Conservation (phyloP, 1,139 yeast genomes). For the Candida sp. region DNA sequence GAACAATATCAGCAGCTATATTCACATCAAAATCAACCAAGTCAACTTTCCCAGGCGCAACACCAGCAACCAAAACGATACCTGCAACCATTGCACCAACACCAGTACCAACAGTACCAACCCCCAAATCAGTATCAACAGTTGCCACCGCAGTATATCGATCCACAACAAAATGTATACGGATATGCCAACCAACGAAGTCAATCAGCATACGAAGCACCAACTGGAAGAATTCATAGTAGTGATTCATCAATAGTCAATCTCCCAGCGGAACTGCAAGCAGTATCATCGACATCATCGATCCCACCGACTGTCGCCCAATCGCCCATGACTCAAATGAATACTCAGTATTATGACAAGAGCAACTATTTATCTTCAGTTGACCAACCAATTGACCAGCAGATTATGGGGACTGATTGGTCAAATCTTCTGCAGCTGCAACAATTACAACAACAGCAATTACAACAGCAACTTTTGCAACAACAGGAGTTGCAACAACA, state of each 20-base stretch:
- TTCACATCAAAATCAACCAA: slow-evolving; percentile 6
- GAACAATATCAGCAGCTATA: neutral
- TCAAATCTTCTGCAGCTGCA: neutral
- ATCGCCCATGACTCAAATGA: neutral
- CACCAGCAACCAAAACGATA: slow-evolving; percentile 3
- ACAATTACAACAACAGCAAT: neutral
- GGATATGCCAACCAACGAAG: neutral
- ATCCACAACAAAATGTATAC: neutral
- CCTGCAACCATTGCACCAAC: neutral
- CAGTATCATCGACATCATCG: neutral
- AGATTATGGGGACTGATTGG: neutral
- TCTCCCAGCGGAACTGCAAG: neutral
- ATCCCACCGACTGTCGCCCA: neutral
- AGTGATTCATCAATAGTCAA: neutral
- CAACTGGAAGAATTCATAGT: neutral
- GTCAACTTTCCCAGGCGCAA: slow-evolving; percentile 1
- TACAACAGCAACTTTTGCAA: slow-evolving; percentile 5
- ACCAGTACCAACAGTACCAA: neutral
- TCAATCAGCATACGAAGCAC: neutral
- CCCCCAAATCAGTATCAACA: neutral
- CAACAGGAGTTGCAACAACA: slow-evolving; percentile 3
- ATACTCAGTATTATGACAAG: neutral
- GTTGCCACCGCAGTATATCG: neutral
- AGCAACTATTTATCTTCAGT: neutral
- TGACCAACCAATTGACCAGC: too few relatives aligned